Evolutionary conservation across 169 alveolate species (phyloP), one percentile per base, ranked within the genome.

Genomic region (Cryptosporidium sp.): DNA sequence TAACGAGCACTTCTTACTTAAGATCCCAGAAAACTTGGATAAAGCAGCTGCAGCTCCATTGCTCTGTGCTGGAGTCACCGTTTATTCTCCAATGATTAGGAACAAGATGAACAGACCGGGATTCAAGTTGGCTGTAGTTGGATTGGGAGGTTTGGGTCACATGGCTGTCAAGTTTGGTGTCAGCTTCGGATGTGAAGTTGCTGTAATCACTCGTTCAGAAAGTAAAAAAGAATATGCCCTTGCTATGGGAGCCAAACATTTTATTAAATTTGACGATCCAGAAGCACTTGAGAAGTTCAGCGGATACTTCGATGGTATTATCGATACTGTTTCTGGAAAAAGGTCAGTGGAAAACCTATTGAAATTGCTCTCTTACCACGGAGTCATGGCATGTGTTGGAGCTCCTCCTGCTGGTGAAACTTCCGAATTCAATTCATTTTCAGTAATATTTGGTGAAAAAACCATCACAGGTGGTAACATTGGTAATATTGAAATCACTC

Each of bases 71-170:
- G 97, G 97, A 1, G 91, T 94, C 45, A 94, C 97, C 1, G 92
- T 92, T 4, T 95, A 72, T 91, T 86, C 93, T 42, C 96, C 95
- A 39, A 62, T 94, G 52, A 85, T 86, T 48, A 91, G 91, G 85
- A 62, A 85, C 45, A 69, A 87, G 21, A 65, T 73, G 92, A 69
- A 69, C 12, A 87, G 84, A 71, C 94, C 94, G 7, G 96, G 95
- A 2, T 84, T 85, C 91, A 86, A 92, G 56, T 91, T 92, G 68
- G 96, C 94, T 21, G 94, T 94, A 52, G 93, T 94, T 12, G 97
- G 96, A 26, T 84, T 94, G 23, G 97, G 97, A 33, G 97, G 97
- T 33, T 70, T 95, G 56, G 97, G 97, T 23, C 97, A 95, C 69
- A 87, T 95, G 91, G 97, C 95, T 44, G 70, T 95, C 70, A 87